Percentiles rank a stretch among this genome's conserved stretches.
Evolutionary conservation across 2,329 filamentous ascomycete species (phyloP).

Genomic region (Aspergillus intermedius): DNA sequence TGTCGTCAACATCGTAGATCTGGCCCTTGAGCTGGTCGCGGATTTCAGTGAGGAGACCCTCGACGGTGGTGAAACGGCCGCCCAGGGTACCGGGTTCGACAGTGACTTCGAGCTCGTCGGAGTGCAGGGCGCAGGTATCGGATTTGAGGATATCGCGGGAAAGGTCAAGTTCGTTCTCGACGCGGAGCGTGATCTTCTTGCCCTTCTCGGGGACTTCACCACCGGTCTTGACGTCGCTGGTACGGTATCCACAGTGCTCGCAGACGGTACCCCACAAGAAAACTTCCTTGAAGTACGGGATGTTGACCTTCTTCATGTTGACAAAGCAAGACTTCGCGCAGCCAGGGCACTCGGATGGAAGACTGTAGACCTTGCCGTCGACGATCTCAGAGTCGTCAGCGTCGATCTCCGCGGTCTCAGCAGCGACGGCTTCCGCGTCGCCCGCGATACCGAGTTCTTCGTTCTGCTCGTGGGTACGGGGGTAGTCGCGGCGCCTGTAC

Average conservation of each 20-base stretch:
- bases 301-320: conserved; percentile 98
- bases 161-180: conserved; percentile 66
- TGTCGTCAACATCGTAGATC: conserved; percentile 70
- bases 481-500: conserved; percentile 79
- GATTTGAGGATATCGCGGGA: conserved; percentile 92
- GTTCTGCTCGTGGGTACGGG: conserved; percentile 79
- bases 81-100: conserved; percentile 93
- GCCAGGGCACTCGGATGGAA: conserved; percentile 85
- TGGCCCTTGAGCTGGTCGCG: conserved; percentile 80
- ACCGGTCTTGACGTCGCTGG: conserved; percentile 96
- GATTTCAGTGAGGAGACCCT: conserved; percentile 87
- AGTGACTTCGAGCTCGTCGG: conserved; percentile 76
- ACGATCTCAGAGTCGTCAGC: conserved; percentile 72
- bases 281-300: conserved; percentile 96
- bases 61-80: conserved; percentile 92
- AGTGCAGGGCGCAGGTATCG: conserved; percentile 81
- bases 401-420: conserved; percentile 44
- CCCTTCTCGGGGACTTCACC: conserved; percentile 84
- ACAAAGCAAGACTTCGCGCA: conserved; percentile 81
- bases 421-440: conserved; percentile 25
- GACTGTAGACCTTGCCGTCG: conserved; percentile 85
- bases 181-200: conserved; percentile 70
- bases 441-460: conserved; percentile 67
- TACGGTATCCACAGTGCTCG: conserved; percentile 85
- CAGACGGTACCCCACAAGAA: conserved; percentile 93